Conservation (phyloP, 371 early-diverging fungal species). For the Rhizopus delemar region DNA sequence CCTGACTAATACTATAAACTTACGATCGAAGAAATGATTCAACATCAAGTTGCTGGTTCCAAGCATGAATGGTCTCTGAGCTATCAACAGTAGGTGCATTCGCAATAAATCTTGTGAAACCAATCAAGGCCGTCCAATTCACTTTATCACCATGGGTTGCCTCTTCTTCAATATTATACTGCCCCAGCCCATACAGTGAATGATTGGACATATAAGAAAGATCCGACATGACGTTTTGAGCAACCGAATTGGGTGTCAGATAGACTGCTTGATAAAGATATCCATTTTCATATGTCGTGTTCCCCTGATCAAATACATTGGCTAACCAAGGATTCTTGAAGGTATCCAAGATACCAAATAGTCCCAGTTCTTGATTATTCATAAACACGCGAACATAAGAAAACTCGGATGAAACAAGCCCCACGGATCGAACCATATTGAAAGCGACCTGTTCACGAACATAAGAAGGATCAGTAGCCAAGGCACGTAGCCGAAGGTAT, state of each 20-base stretch:
- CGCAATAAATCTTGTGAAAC: constrained; percentile 11
- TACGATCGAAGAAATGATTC: constrained; percentile 32
- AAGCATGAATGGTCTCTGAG: constrained; percentile 4
- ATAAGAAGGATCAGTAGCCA: constrained; percentile 45
- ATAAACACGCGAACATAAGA: constrained; percentile 37
- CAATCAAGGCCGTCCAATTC: constrained; percentile 7
- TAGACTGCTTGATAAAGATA: constrained; percentile 31
- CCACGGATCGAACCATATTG: constrained; percentile 41
- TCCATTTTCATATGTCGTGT: constrained; percentile 33
- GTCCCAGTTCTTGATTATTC: constrained; percentile 34
- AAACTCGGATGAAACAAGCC: constrained; percentile 43
- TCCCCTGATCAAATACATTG: constrained; percentile 34
- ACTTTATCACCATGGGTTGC: constrained; percentile 4
- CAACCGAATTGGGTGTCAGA: not conserved
- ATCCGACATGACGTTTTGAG: constrained; percentile 17
- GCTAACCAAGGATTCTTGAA: constrained; percentile 34
- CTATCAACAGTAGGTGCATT: constrained; percentile 1
- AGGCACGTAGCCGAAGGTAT: constrained; percentile 32
- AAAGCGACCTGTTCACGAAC: constrained; percentile 53
- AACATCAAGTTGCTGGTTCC: constrained; percentile 28
- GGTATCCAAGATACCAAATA: constrained; percentile 37
- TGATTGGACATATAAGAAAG: constrained; percentile 22
- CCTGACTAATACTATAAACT: constrained; percentile 4
- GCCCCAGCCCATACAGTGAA: constrained; percentile 17
- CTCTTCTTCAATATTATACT: constrained; percentile 33